Evolutionary conservation across 2,329 filamentous ascomycete genomes (phyloP), one percentile per base, ranked within the genome.

Genomic region (Stylonectria norvegica): DNA sequence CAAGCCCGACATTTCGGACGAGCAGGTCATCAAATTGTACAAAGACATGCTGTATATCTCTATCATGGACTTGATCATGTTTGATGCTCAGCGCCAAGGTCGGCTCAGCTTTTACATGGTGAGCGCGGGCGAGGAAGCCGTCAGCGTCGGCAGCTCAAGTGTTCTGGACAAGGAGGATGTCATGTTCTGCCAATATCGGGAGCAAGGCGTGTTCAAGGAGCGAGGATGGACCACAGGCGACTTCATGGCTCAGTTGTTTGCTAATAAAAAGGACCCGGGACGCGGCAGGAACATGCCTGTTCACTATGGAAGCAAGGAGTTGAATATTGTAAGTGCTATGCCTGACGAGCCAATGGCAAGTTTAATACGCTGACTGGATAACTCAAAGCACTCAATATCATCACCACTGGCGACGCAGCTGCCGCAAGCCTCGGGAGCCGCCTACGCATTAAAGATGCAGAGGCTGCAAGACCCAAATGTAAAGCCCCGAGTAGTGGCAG

Each of bases 21-120:
- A 76, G 36, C 67, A 75, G 49, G 69, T 81, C 10, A 58, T 79
- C 39, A 76, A 79, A 58, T 65, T 82, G 36, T 84, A 84, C 63
- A 74, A 69, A 43, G 78, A 82, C 55, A 85, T 86, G 82, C 57
- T 85, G 8, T 76, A 72, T 23, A 71, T 83, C 8, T 81, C 85
- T 40, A 86, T 97, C 52, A 93, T 98, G 89, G 93, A 98, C 61
- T 66, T 95, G 40, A 86, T 97, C 62, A 97, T 97, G 90, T 96
- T 95, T 59, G 93, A 98, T 59, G 90, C 93, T 1, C 93, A 98
- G 67, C 77, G 93, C 32, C 93, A 98, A 66, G 90, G 90, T n/a
- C 81, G 89, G 15, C 69, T 95, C 40, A 90, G 85, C 64, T 98
- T 98, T 68, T 98, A 98, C 67, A 97, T 98, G 87, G 91, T 91